Base-by-base conservation (phyloP, 768 basidiomycete species). In the Tephrocybe sp. region DNA sequence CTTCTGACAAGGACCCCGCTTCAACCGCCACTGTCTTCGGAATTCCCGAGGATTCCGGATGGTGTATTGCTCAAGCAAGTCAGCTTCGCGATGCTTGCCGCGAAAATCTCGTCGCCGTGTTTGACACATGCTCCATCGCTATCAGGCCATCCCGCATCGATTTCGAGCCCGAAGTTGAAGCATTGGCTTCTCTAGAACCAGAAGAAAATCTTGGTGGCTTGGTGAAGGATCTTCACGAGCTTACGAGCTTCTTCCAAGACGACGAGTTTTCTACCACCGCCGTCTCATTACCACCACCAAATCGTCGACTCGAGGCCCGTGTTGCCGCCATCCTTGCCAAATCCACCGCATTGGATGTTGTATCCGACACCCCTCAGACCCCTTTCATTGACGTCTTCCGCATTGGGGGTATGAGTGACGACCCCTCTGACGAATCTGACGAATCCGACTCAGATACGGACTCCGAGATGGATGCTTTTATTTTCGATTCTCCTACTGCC, bases 281-380 rank as follows among this genome's bases (percentile, higher is more conserved):
- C 15, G 61, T 61, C 15, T 67, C 65, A 13, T 53, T 74, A 52
- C 63, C 72, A 44, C 52, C 76, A 34, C 84, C 82, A 1, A 83
- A 78, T 53, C 75, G 80, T 45, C 77, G 78, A 49, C 66, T 90
- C 3, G 88, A 89, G 64, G 88, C 87, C 37, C 79, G 85, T 13
- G 87, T 90, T 6, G 88, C 88, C 5, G 86, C 87, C 22, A 91
- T 91, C 55, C 77, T 91, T 19, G 88, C 88, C 30, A 87, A 88
- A 66, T 88, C 87, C n/a, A 84, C 80, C 2, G 79, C 73, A 9
- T 61, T 68, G 5, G 77, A 77, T 39, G 56, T 77, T 38, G 59
- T 75, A 13, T 70, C 71, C 8, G 85, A 84, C 56, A 69, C 77
- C 15, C 88, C 88, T 2, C 83, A 83, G 56, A 91, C 88, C n/a